phyloP scores from a whole-genome alignment of 208 protist genomes.

The Trichomonas gallinae region DNA sequence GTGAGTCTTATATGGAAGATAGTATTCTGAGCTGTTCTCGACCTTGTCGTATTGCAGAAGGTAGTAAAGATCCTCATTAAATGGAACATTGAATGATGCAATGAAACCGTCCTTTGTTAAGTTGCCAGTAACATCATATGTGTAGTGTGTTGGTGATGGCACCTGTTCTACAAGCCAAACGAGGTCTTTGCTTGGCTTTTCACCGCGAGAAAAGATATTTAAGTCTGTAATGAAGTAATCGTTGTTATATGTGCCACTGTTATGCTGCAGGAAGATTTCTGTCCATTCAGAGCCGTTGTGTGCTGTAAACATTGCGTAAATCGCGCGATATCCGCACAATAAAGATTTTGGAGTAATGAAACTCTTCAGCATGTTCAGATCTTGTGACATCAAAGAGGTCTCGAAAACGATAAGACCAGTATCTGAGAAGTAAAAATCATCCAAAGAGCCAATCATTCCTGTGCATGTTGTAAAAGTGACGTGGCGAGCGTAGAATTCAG shows the following conservation, averaged over 20 bases:
- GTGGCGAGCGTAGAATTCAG: not conserved
- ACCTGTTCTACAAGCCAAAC: not conserved
- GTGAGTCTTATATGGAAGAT: not conserved
- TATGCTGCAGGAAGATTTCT: not conserved
- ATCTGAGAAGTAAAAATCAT: constrained; percentile 67
- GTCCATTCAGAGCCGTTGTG: not conserved
- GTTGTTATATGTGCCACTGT: constrained; percentile 22
- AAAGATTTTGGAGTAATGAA: not conserved
- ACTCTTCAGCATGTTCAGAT: constrained; percentile 39
- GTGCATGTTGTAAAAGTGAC: not conserved
- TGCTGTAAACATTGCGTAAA: not conserved
- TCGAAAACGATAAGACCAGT: constrained; percentile 53
- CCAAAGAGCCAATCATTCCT: constrained; percentile 51
- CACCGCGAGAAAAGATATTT: not conserved
- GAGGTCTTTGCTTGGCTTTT: not conserved
- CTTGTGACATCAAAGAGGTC: constrained; percentile 47
- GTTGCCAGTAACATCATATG: not conserved
- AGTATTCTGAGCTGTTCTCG: not conserved
- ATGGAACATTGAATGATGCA: not conserved
- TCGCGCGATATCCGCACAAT: not conserved
- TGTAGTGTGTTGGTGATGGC: not conserved
- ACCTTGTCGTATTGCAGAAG: not conserved
- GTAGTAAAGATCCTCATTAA: not conserved
- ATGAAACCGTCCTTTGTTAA: not conserved
- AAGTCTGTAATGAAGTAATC: not conserved